Conservation (phyloP, 2,329 filamentous ascomycete genomes). For the Cladosporium phlei region DNA sequence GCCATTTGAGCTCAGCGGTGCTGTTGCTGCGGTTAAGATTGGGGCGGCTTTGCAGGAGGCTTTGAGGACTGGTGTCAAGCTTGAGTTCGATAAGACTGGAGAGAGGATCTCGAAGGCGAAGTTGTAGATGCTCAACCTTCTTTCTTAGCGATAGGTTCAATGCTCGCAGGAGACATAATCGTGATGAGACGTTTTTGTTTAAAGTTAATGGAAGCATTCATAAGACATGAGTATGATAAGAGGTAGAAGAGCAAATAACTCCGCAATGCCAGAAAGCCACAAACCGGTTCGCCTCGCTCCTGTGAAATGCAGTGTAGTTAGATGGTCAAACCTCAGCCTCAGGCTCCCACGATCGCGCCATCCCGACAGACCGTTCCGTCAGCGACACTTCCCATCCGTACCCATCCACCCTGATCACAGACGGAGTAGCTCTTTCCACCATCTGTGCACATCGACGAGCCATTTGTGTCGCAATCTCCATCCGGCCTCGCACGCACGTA, state of each 20-base stretch:
- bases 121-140: background rate
- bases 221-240: too few species aligned
- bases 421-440: slow-evolving; percentile 26
- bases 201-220: too few species aligned
- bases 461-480: slow-evolving; percentile 26
- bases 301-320: too few species aligned
- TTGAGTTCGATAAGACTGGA: slow-evolving; percentile 37
- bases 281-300: too few species aligned
- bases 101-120: slow-evolving; percentile 15
- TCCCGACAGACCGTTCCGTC: slow-evolving; percentile 27
- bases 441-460: slow-evolving; percentile 25
- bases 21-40: slow-evolving; percentile 36
- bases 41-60: slow-evolving; percentile 52
- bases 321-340: too few species aligned
- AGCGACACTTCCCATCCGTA: slow-evolving; percentile 30
- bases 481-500: slow-evolving; percentile 27
- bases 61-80: slow-evolving; percentile 52
- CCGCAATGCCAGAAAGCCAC: too few species aligned
- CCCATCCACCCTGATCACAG: slow-evolving; percentile 31
- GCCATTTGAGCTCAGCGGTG: slow-evolving; percentile 33
- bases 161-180: too few species aligned
- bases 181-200: too few species aligned
- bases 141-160: too few species aligned
- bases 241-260: too few species aligned
- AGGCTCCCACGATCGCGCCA: slow-evolving; percentile 23